phyloP scores from a whole-genome alignment of 768 basidiomycete genomes.

The Candolleomyces efflorescens region DNA sequence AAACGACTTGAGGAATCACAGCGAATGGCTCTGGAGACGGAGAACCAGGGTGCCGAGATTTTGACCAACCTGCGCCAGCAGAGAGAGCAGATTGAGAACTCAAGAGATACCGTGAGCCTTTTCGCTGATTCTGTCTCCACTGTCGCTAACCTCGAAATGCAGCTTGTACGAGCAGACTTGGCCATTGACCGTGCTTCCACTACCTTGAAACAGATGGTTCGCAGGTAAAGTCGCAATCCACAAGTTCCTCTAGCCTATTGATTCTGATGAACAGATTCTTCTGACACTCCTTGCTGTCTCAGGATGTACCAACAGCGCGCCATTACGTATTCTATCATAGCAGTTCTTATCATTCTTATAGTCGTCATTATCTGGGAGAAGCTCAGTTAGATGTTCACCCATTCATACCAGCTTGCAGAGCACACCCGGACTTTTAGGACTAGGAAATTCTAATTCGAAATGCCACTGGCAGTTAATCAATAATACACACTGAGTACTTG shows the following conservation, averaged over 20 bases:
- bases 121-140: not conserved
- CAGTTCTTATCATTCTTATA: slow-evolving; percentile 81
- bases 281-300: not conserved
- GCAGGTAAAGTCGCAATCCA: slow-evolving; percentile 58
- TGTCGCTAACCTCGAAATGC: slow-evolving; percentile 1
- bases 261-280: slow-evolving; percentile 27
- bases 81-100: slow-evolving; percentile 91
- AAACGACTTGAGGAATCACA: slow-evolving; percentile 87
- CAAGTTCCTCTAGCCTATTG: slow-evolving; percentile 9
- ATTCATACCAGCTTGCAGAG: not conserved
- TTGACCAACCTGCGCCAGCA: slow-evolving; percentile 79
- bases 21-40: slow-evolving; percentile 91
- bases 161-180: slow-evolving; percentile 84
- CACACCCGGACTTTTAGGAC: not conserved
- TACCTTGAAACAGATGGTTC: slow-evolving; percentile 93
- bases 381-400: slow-evolving; percentile 31
- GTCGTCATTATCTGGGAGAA: slow-evolving; percentile 80
- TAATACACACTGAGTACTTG: slow-evolving; percentile 9
- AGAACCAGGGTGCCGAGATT: slow-evolving; percentile 93
- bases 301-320: slow-evolving; percentile 98
- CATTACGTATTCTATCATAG: slow-evolving; percentile 82
- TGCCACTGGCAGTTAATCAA: slow-evolving; percentile 8
- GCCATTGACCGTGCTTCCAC: slow-evolving; percentile 89
- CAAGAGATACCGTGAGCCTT: slow-evolving; percentile 74
- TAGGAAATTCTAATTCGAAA: not conserved